These are phyloP conservation scores for Talinum fruticosum DNA, from an alignment of 148 eudicot genomes.

Conservation along the genomic window DNA sequence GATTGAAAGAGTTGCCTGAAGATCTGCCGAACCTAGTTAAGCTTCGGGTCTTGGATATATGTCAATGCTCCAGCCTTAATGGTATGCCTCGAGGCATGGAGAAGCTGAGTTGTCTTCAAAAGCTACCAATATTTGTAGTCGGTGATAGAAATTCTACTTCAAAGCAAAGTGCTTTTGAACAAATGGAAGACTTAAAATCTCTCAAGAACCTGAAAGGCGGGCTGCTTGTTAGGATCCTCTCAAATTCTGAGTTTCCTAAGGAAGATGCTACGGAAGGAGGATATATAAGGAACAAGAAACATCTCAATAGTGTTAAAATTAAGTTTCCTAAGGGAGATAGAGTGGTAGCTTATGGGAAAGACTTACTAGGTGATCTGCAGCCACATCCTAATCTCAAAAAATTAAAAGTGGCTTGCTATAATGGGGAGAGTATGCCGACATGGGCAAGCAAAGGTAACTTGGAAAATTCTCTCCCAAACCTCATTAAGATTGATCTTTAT, in stretches of 20 bases:
- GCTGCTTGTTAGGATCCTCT: not conserved
- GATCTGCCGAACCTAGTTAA: not conserved
- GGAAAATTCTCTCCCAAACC: constrained; percentile 5
- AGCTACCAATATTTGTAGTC: constrained; percentile 16
- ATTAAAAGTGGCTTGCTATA: not conserved
- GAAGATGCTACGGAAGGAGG: constrained; percentile 1
- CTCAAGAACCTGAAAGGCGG: constrained; percentile 4
- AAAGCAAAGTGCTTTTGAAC: not conserved
- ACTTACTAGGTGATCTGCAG: constrained; percentile 8
- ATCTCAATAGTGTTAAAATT: not conserved
- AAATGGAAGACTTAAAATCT: constrained; percentile 6
- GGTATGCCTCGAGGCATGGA: constrained; percentile 22
- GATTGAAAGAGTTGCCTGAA: not conserved
- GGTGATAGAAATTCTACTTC: too few species aligned
- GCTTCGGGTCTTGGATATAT: not conserved
- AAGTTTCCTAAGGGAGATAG: not conserved
- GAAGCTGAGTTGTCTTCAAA: constrained; percentile 8
- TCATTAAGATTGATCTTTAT: not conserved
- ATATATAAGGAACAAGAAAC: constrained; percentile 10
- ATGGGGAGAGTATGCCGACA: constrained; percentile 9
- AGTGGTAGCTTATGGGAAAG: not conserved
- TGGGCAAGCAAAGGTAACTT: constrained; percentile 13
- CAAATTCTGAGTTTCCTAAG: not conserved
- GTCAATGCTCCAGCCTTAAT: not conserved
- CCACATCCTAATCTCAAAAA: constrained; percentile 20